These are phyloP conservation scores for Borealophlyctis nickersoniae DNA, from an alignment of 192 early-diverging fungal genomes.

Conservation along the genomic window DNA sequence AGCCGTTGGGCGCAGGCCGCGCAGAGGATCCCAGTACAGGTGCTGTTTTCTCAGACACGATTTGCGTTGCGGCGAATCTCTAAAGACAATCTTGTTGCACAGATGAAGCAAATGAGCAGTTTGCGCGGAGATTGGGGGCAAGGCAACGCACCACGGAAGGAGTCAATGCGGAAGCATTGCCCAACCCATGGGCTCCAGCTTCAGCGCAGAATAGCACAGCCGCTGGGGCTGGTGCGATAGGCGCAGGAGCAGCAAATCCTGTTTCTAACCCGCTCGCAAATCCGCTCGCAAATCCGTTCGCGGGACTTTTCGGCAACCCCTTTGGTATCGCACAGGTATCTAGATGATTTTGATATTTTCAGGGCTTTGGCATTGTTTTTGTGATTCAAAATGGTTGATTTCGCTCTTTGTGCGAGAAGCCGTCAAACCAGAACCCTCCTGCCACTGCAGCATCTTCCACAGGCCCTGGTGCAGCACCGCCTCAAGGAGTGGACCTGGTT, in stretches of 20 bases:
- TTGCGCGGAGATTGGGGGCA: conserved; percentile 30
- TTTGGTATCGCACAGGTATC: background rate
- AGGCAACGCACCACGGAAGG: conserved; percentile 7
- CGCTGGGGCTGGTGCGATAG: background rate
- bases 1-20: background rate
- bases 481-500: background rate
- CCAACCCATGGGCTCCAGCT: conserved; percentile 39
- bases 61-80: background rate
- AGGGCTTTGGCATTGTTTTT: background rate
- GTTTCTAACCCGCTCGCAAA: conserved; percentile 7
- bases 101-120: conserved; percentile 35
- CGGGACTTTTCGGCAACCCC: background rate
- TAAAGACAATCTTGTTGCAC: background rate
- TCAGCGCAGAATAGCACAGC: background rate
- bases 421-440: background rate
- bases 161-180: conserved; percentile 32
- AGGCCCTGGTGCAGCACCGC: background rate
- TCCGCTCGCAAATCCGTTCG: conserved; percentile 8
- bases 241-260: background rate
- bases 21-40: conserved; percentile 24
- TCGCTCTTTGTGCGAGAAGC: background rate
- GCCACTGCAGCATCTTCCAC: background rate
- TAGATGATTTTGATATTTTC: background rate
- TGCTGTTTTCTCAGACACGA: background rate
- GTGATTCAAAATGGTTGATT: conserved; percentile 1